A percentile compares a stretch with the other conserved stretches of the same genome.
These are phyloP conservation scores for Botryobasidium botryosum DNA, from an alignment of 768 basidiomycete species.

Conservation along the genomic window DNA sequence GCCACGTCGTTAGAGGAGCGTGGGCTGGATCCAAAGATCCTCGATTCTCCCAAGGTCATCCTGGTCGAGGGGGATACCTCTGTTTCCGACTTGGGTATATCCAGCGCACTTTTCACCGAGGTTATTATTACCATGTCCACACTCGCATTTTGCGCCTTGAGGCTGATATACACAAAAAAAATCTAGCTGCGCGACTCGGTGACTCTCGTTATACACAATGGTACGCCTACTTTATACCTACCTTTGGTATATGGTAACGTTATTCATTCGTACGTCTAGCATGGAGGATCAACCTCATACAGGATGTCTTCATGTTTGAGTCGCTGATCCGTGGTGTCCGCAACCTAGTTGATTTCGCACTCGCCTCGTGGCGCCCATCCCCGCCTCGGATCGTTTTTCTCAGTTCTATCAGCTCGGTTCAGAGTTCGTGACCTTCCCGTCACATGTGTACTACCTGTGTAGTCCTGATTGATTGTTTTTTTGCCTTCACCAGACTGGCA, in stretches of 20 bases:
- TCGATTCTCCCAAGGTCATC: constrained; percentile 8
- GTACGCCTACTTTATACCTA: background rate
- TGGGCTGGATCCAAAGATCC: constrained; percentile 1
- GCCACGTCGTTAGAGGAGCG: constrained; percentile 1
- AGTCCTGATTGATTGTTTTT: background rate
- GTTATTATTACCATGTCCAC: constrained; percentile 1
- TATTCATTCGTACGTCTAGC: too few relatives aligned
- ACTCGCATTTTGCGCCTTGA: background rate
- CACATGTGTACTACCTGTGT: background rate
- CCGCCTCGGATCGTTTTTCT: constrained; percentile 11
- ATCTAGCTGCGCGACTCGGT: constrained; percentile 1
- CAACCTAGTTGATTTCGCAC: constrained; percentile 9
- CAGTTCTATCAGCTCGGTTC: constrained; percentile 6
- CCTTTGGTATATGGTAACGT: background rate
- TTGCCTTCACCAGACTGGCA: constrained; percentile 10
- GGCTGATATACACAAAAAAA: background rate
- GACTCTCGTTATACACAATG: constrained; percentile 6
- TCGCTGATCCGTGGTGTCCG: constrained; percentile 8
- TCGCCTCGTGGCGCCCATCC: constrained; percentile 1
- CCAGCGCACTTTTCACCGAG: constrained; percentile 1
- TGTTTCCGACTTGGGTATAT: background rate
- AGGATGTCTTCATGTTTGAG: constrained; percentile 7
- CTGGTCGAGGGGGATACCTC: constrained; percentile 9
- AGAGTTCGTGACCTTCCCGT: constrained; percentile 3
- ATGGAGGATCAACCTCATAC: constrained; percentile 12